A percentile compares a stretch with the other conserved stretches of the same genome.
These are phyloP conservation scores for Nemophila menziesii DNA, from an alignment of 257 asterid species.

Conservation along the genomic window DNA sequence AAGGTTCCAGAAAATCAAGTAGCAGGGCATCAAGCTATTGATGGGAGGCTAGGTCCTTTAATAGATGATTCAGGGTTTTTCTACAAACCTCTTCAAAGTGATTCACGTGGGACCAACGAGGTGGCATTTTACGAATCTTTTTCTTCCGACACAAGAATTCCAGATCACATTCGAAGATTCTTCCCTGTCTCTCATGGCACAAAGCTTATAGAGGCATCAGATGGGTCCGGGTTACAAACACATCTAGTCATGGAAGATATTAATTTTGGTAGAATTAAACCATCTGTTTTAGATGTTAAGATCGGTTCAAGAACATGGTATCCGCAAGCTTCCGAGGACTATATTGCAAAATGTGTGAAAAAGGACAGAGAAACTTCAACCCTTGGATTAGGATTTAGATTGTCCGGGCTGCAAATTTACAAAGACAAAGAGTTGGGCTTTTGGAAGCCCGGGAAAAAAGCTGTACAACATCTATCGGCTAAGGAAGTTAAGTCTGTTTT, in stretches of 20 bases:
- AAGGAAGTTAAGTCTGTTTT: conserved; percentile 32
- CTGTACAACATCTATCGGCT: conserved; percentile 29
- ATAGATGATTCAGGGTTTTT: conserved; percentile 60
- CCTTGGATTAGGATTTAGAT: no score
- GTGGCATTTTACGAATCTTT: conserved; percentile 50
- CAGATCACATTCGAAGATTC: conserved; percentile 36
- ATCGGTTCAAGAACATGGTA: conserved; percentile 70
- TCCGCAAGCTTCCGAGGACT: no score
- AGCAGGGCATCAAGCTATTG: conserved; percentile 55
- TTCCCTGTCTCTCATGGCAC: conserved; percentile 60
- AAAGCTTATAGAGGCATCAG: conserved; percentile 56
- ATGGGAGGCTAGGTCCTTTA: conserved; percentile 57
- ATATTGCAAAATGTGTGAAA: no score
- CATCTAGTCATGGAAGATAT: conserved; percentile 47
- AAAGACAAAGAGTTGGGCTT: conserved; percentile 31
- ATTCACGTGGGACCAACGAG: conserved; percentile 53
- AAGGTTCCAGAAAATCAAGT: conserved; percentile 63
- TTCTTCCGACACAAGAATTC: conserved; percentile 40
- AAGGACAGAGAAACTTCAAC: no score
- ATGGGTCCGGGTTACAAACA: conserved; percentile 51
- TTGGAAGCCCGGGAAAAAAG: conserved; percentile 45
- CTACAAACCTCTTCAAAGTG: conserved; percentile 78
- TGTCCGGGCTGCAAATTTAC: no score
- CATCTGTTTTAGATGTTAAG: conserved; percentile 62
- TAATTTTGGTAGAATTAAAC: conserved; percentile 24